Percentiles rank a stretch among this genome's conserved stretches.
Evolutionary conservation across 2,329 filamentous ascomycete species (phyloP).

Genomic region (Claviceps pazoutovae): DNA sequence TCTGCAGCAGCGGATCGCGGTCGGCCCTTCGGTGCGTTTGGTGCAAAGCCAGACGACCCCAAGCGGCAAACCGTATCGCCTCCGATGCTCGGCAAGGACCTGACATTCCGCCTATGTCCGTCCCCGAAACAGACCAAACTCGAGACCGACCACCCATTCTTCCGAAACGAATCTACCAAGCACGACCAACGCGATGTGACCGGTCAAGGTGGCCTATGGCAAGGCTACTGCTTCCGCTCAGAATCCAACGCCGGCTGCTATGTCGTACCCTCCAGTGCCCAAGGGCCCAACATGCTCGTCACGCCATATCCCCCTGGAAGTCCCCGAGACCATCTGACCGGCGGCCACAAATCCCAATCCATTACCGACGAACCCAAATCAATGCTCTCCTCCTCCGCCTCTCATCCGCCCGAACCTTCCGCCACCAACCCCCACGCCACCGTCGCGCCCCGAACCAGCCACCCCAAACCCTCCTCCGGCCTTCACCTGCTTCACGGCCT

Average conservation of each 20-base stretch:
- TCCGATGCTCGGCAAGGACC: conserved; percentile 75
- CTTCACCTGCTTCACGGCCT: conserved; percentile 37
- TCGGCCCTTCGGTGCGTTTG: conserved; percentile 29
- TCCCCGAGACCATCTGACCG: conserved; percentile 24
- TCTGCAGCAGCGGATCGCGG: conserved; percentile 7
- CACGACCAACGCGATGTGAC: conserved; percentile 40
- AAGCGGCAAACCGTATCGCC: conserved; percentile 46
- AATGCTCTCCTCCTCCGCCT: conserved; percentile 12
- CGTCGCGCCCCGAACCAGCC: conserved; percentile 14
- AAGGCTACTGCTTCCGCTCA: conserved; percentile 48
- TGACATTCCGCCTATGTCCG: conserved; percentile 65
- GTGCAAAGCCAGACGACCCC: conserved; percentile 23
- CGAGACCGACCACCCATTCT: conserved; percentile 58
- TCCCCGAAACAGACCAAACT: conserved; percentile 78
- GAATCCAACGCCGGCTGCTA: conserved; percentile 21
- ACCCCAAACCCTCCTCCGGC: conserved; percentile 21
- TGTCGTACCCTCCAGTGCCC: conserved; percentile 28
- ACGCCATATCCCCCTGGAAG: conserved; percentile 32
- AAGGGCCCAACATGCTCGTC: conserved; percentile 34
- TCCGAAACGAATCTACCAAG: conserved; percentile 29
- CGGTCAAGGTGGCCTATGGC: conserved; percentile 58
- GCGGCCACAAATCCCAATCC: conserved; percentile 24
- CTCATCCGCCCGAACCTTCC: conserved; percentile 3
- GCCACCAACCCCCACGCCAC: conserved; percentile 10
- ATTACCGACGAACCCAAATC: conserved; percentile 28